Evolutionary conservation across 2,329 filamentous ascomycete genomes (phyloP).

Genomic region (Venturia pyrina): DNA sequence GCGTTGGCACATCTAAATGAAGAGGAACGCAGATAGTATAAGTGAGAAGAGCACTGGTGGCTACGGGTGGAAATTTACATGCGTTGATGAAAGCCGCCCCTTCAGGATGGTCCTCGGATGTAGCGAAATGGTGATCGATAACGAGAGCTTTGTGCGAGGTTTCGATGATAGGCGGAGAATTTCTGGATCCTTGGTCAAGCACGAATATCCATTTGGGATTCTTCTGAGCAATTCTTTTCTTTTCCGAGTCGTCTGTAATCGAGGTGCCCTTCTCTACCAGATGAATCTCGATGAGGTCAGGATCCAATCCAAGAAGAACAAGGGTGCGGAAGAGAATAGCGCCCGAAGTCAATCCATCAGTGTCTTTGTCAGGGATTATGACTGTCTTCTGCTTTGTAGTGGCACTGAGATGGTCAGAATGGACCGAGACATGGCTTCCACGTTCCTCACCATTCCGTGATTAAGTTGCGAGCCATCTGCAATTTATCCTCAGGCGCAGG

Average conservation of each 20-base stretch:
- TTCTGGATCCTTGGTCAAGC: constrained; percentile 54
- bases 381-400: constrained; percentile 41
- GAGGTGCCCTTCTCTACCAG: constrained; percentile 49
- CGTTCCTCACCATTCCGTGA: constrained; percentile 44
- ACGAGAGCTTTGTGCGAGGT: constrained; percentile 42
- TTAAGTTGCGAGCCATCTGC: constrained; percentile 43
- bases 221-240: constrained; percentile 39
- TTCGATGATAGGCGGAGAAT: constrained; percentile 44
- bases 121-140: constrained; percentile 54
- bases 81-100: constrained; percentile 48
- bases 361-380: constrained; percentile 60
- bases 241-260: constrained; percentile 46
- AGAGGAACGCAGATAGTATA: constrained; percentile 53
- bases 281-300: constrained; percentile 46
- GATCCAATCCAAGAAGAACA: constrained; percentile 45
- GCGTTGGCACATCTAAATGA: constrained; percentile 37
- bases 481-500: constrained; percentile 50
- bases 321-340: constrained; percentile 53
- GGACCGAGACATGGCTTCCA: constrained; percentile 15
- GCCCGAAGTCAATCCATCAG: constrained; percentile 56
- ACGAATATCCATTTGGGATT: constrained; percentile 51
- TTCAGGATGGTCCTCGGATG: constrained; percentile 48
- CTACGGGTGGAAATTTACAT: constrained; percentile 54
- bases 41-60: constrained; percentile 53
- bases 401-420: constrained; percentile 31